A percentile compares a stretch with the other conserved stretches of the same genome.
Evolutionary conservation across 768 basidiomycete genomes (phyloP).

Genomic region (Calocybe indica): DNA sequence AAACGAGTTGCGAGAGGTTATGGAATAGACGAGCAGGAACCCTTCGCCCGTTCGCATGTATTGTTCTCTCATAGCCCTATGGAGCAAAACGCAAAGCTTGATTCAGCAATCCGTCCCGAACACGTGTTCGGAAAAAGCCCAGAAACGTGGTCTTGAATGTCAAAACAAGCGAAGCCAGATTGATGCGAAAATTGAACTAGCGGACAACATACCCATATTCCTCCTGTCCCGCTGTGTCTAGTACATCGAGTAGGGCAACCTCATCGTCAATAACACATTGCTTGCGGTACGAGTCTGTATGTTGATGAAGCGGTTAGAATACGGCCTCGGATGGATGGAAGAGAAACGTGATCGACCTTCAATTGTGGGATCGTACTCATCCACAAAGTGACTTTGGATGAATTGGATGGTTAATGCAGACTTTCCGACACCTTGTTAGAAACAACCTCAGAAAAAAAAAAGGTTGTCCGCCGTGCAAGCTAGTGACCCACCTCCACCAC

Average conservation of each 20-base stretch:
- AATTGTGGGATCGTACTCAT: slow-evolving; percentile 93
- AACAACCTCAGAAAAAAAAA: slow-evolving; percentile 1
- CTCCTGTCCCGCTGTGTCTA: slow-evolving; percentile 97
- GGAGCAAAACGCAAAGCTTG: not conserved
- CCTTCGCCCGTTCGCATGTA: slow-evolving; percentile 99
- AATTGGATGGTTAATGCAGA: slow-evolving; percentile 97
- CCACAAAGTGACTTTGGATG: slow-evolving; percentile 92
- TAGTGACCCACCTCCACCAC: slow-evolving; percentile 79
- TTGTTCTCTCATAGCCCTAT: slow-evolving; percentile 96
- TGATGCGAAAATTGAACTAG: not conserved
- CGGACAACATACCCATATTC: slow-evolving; percentile 79
- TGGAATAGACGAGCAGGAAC: slow-evolving; percentile 95
- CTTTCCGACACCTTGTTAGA: slow-evolving; percentile 48
- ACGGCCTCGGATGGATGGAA: too few relatives aligned
- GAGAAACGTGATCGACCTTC: slow-evolving; percentile 49
- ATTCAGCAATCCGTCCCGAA: slow-evolving; percentile 1
- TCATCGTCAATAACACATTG: slow-evolving; percentile 98
- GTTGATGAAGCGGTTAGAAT: not conserved
- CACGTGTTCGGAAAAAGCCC: not conserved
- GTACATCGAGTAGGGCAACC: slow-evolving; percentile 93
- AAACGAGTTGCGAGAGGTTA: slow-evolving; percentile 96
- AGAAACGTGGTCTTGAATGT: too few relatives aligned
- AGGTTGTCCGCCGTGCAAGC: not conserved
- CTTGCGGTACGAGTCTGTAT: slow-evolving; percentile 88
- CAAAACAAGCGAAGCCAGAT: too few relatives aligned